Evolutionary conservation across 805 yeast genomes (phyloP), one percentile per base, ranked within the genome.

Genomic region (Pichia nakasei): DNA sequence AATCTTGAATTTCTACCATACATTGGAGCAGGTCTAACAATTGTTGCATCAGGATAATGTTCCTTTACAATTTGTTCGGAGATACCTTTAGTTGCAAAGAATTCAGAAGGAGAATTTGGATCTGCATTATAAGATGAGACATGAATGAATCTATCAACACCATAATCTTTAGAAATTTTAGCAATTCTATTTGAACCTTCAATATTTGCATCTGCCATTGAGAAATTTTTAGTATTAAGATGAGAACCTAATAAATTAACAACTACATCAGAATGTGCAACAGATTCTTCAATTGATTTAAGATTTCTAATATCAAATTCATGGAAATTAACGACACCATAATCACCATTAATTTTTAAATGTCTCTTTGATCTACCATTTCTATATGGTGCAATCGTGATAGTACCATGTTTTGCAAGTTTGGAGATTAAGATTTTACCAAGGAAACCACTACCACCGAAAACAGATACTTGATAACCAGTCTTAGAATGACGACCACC

Each of bases 401-500:
- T 64, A 24, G 94, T 86, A 50, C 95, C 95, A 59, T 85, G 87
- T 57, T 81, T 73, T 49, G 91, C 95, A 53, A 86, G 69, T 57
- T 80, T 82, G 31, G 89, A 68, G 18, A 77, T 73, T 48, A 86
- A 63, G 52, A 82, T 75, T 39, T 86, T 75, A 38, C 95, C 95
- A 47, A 86, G 66, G 61, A 82, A 80, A 2, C 95, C 95, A 38
- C 80, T 68, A 32, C 82, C 85, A 9, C 95, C 95, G 58, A 86
- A 86, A 3, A 86, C 93, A 1, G 95, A 84, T 20, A 89, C 95
- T 4, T 89, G 84, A 65, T 79, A 84, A 3, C 95, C 95, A 9
- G 91, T 80, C 68, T 94, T 75, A 24, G 94, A 84, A 5, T 91
- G 82, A 46, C 85, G 72, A 26, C 95, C 95, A 38, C 94, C 93